These are phyloP conservation scores for Sporormia fimetaria DNA, from an alignment of 495 filamentous ascomycete species.

Conservation along the genomic window DNA sequence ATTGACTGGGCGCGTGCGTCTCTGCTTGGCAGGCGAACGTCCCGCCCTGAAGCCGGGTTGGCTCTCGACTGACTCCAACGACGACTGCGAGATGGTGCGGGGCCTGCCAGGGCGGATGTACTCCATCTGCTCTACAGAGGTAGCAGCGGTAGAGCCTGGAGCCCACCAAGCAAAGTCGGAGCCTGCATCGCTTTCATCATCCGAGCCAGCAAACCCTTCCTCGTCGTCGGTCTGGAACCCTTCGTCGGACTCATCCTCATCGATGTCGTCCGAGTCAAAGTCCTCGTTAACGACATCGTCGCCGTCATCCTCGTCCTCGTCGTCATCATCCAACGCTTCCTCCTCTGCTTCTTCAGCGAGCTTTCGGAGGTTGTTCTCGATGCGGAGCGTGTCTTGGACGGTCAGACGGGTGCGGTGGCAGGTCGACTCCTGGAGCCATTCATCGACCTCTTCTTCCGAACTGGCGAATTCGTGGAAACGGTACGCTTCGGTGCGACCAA, in stretches of 20 bases:
- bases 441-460: constrained; percentile 65
- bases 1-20: constrained; percentile 37
- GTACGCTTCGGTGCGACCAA: constrained; percentile 54
- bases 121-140: constrained; percentile 42
- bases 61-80: constrained; percentile 49
- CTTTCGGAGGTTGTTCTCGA: constrained; percentile 78
- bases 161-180: constrained; percentile 74
- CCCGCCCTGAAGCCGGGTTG: constrained; percentile 28
- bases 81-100: constrained; percentile 49
- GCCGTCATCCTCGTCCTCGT: constrained; percentile 45
- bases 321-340: constrained; percentile 53
- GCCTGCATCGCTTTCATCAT: constrained; percentile 65
- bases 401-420: constrained; percentile 60
- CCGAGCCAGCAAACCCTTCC: constrained; percentile 80
- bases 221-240: constrained; percentile 90
- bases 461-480: constrained; percentile 92
- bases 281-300: too few relatives aligned
- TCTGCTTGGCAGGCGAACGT: constrained; percentile 5
- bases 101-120: constrained; percentile 37
- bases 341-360: constrained; percentile 85
- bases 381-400: constrained; percentile 76
- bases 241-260: constrained; percentile 54
- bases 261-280: too few relatives aligned
- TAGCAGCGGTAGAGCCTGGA: constrained; percentile 47
- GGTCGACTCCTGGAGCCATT: constrained; percentile 64